These are phyloP conservation scores for Herpetospermum pedunculosum DNA, from an alignment of 306 rosid species.

Conservation along the genomic window DNA sequence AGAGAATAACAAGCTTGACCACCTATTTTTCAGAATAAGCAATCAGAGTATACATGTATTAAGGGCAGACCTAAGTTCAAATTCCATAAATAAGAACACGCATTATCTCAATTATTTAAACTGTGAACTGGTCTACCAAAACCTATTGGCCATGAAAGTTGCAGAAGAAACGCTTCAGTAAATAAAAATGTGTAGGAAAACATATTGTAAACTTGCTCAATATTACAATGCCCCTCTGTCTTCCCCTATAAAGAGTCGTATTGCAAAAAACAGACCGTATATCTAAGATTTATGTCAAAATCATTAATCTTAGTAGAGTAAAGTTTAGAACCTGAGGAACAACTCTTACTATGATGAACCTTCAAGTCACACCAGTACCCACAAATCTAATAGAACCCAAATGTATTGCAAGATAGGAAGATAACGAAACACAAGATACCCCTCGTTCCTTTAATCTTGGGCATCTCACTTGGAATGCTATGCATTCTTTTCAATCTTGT, in stretches of 20 bases:
- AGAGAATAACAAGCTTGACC: background rate
- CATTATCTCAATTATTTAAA: background rate
- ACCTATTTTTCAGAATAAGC: background rate
- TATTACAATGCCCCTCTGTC: background rate
- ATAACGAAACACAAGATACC: too few species aligned
- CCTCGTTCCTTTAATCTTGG: too few species aligned
- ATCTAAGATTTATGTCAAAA: background rate
- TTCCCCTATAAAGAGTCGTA: background rate
- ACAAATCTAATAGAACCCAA: too few species aligned
- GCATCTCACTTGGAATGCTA: too few species aligned
- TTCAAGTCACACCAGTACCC: background rate
- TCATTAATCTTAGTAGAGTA: background rate
- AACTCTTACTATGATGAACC: background rate
- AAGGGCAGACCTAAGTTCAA: background rate
- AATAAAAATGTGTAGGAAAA: background rate
- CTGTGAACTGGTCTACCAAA: background rate
- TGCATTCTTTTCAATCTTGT: too few species aligned
- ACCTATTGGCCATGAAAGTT: background rate
- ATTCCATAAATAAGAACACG: background rate
- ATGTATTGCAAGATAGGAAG: too few species aligned
- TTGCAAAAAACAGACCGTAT: background rate
- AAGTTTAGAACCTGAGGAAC: background rate
- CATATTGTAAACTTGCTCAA: background rate
- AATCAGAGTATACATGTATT: background rate
- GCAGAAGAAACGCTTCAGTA: background rate